Base-by-base conservation (phyloP, 306 rosid species). In the Quercus cerris region DNA sequence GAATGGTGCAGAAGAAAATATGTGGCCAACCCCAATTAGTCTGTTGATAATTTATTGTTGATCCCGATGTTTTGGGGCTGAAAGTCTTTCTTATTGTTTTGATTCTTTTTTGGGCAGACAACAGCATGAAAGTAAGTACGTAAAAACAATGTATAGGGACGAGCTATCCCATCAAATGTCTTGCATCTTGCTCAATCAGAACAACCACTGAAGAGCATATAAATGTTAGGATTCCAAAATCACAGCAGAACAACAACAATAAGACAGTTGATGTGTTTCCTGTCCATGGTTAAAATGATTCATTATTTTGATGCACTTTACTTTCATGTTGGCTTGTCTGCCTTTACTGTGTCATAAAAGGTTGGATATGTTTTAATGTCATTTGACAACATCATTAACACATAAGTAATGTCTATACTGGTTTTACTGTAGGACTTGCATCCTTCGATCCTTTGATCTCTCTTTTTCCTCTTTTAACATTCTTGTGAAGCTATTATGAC, bases 401-500 rank as follows among this genome's bases (percentile, higher is more conserved):
- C 76, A 41, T 81, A 61, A 77, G 33, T 70, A 77, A 63, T 73
- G 70, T 59, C 56, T 63, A 83, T 71, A 76, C 76, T 25, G 19
- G 83, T 70, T 52, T 73, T 75, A 82, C 75, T 74, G 57, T 81
- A 58, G 8, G 59, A 73, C 31, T 22, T 41, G 52, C 72, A 35
- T 35, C 52, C 25, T 68, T 67, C 35, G 19, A 35, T 67, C 52
- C 25, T 67, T 68, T 68, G n/a, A 63, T 63, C 5, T 63, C 70
- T 63, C n/a, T 27, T 1, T 62, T 62, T 14, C 28, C 8, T 27
- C 59, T 68, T 30, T 30, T 31, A 12, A 30, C 70, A 30, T 74
- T 77, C 31, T 75, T 68, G 61, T 28, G 74, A 71, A 61, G 55
- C 76, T 71, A 72, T 61, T 82, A 69, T 73, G 75, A 73, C 77